phyloP scores from a whole-genome alignment of 1,284 basidiomycete genomes.

The Fomitiporia mediterranea region DNA sequence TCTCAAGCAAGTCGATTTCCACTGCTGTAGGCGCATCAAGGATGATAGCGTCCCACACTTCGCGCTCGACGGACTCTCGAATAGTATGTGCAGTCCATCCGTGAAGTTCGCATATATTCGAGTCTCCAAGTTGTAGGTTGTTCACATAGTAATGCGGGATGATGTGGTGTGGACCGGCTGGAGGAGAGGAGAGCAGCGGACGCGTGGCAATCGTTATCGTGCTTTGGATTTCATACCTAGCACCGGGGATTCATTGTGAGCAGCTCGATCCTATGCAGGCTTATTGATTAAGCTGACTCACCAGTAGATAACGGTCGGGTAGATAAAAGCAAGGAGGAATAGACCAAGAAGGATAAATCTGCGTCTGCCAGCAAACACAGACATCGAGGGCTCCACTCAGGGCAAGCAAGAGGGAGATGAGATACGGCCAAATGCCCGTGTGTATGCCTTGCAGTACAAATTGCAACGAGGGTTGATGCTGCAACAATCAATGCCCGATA shows the following conservation, averaged over 20 bases:
- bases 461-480: no score
- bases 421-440: no score
- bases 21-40: slow-evolving; percentile 24
- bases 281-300: neutral
- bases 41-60: slow-evolving; percentile 33
- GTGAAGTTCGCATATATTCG: slow-evolving; percentile 28
- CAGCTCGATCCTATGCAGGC: neutral
- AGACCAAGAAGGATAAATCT: slow-evolving; percentile 16
- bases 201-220: slow-evolving; percentile 56
- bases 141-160: slow-evolving; percentile 29
- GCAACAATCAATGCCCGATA: no score
- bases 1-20: slow-evolving; percentile 40
- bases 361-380: slow-evolving; percentile 16
- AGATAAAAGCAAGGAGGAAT: slow-evolving; percentile 11
- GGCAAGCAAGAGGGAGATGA: slow-evolving; percentile 40
- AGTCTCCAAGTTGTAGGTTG: slow-evolving; percentile 9
- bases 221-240: slow-evolving; percentile 41
- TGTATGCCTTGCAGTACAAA: no score
- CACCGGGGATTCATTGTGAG: neutral
- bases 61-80: slow-evolving; percentile 10
- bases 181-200: slow-evolving; percentile 41
- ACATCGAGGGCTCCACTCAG: slow-evolving; percentile 4
- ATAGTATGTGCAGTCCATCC: slow-evolving; percentile 25
- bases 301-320: slow-evolving; percentile 16
- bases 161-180: slow-evolving; percentile 21